These are phyloP conservation scores for Nothopassalora personata DNA, from an alignment of 2,329 filamentous ascomycete genomes.

Conservation along the genomic window DNA sequence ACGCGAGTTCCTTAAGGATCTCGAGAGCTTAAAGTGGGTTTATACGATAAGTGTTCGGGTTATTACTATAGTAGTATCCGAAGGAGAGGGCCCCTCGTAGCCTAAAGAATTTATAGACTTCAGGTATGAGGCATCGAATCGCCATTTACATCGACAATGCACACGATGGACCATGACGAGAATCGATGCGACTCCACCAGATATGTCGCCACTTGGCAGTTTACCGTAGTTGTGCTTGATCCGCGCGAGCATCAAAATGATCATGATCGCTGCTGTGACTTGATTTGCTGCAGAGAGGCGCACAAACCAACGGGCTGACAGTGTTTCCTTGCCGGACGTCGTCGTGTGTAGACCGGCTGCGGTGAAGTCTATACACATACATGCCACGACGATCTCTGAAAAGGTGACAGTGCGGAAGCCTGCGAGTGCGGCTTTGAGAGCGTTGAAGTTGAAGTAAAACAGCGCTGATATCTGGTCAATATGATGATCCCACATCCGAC, in stretches of 20 bases:
- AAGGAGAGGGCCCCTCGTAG: too few species aligned
- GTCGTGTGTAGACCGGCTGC: not conserved
- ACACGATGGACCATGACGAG: not conserved
- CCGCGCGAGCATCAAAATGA: not conserved
- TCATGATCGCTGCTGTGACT: not conserved
- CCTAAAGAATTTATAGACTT: too few species aligned
- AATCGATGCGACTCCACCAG: not conserved
- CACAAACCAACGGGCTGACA: not conserved
- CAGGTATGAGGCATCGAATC: not conserved
- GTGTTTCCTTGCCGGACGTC: not conserved
- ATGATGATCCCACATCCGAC: not conserved
- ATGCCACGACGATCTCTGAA: not conserved
- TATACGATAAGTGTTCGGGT: too few species aligned
- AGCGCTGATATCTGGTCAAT: not conserved
- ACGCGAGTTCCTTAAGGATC: too few species aligned
- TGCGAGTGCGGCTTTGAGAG: not conserved
- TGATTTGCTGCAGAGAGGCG: not conserved
- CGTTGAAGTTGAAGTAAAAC: not conserved
- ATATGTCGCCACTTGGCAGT: not conserved
- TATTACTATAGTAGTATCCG: too few species aligned
- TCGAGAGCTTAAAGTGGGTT: too few species aligned
- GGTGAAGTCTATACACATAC: not conserved
- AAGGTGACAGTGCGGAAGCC: not conserved
- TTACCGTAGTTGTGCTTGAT: slow-evolving; percentile 9
- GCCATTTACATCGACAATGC: not conserved